Evolutionary conservation across 2,329 filamentous ascomycete genomes (phyloP).

Genomic region (Metarhizium sp.): DNA sequence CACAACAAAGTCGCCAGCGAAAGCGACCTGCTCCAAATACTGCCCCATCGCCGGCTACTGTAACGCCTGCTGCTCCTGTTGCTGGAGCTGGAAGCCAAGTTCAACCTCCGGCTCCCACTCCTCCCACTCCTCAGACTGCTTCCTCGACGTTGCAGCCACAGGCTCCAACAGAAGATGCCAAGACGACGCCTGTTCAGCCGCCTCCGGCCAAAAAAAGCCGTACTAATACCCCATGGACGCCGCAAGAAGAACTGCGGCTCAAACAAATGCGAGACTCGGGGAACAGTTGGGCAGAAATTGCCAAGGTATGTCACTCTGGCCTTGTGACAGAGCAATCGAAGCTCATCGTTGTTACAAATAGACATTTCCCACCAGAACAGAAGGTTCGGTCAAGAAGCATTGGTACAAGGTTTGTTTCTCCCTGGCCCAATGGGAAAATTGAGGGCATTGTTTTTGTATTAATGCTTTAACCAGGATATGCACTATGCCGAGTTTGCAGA

Average conservation of each 20-base stretch:
- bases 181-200: conserved; percentile 23
- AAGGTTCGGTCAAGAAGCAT: conserved; percentile 98
- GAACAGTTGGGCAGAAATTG: conserved; percentile 95
- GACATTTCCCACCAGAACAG: conserved; percentile 87
- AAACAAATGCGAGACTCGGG: conserved; percentile 92
- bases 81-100: conserved; percentile 22
- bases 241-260: conserved; percentile 81
- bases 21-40: conserved; percentile 32
- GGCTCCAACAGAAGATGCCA: conserved; percentile 20
- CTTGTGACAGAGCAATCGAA: neutral
- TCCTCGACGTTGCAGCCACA: conserved; percentile 17
- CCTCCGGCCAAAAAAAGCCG: conserved; percentile 79
- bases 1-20: conserved; percentile 27
- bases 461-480: conserved; percentile 62
- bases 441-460: conserved; percentile 2
- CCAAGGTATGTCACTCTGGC: conserved; percentile 64
- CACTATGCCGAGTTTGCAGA: conserved; percentile 98
- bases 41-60: conserved; percentile 27
- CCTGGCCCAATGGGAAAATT: neutral
- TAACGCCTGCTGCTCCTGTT: conserved; percentile 22
- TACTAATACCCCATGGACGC: conserved; percentile 98
- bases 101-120: conserved; percentile 20
- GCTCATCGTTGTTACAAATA: conserved; percentile 23
- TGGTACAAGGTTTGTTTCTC: conserved; percentile 80
- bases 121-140: conserved; percentile 20